phyloP scores from a whole-genome alignment of 129 eudicot species.

The Flaveria trinervia region DNA sequence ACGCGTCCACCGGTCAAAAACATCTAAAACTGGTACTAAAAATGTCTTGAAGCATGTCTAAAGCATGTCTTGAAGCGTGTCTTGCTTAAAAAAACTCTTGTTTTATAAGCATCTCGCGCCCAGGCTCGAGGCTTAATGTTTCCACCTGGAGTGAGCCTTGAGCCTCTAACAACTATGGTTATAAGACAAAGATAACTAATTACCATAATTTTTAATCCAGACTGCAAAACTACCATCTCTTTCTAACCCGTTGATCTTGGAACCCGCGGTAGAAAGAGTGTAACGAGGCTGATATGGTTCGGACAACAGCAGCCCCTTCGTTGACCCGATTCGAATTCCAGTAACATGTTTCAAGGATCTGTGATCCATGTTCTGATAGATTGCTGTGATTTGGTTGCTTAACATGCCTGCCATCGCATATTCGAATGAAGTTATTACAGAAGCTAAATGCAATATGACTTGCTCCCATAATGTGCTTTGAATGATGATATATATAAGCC shows the following conservation, averaged over 20 bases:
- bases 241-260: constrained; percentile 16
- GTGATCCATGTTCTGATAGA: constrained; percentile 25
- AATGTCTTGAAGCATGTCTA: too few relatives aligned
- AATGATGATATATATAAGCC: constrained; percentile 33
- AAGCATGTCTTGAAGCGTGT: too few relatives aligned
- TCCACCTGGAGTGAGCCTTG: too few relatives aligned
- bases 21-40: too few relatives aligned
- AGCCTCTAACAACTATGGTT: too few relatives aligned
- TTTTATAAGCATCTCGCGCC: too few relatives aligned
- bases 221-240: constrained; percentile 20
- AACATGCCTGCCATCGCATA: background rate
- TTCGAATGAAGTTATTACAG: background rate
- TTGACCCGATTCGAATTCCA: constrained; percentile 24
- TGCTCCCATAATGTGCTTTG: constrained; percentile 10
- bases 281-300: constrained; percentile 18
- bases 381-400: constrained; percentile 1
- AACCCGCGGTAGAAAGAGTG: constrained; percentile 24
- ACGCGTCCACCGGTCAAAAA: too few relatives aligned
- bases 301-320: constrained; percentile 16
- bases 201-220: constrained; percentile 30
- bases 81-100: too few relatives aligned
- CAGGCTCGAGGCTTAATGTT: too few relatives aligned
- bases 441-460: constrained; percentile 6
- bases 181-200: background rate
- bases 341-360: constrained; percentile 23